Evolutionary conservation across 768 basidiomycete species (phyloP).

Genomic region (Amyloporia xantha): DNA sequence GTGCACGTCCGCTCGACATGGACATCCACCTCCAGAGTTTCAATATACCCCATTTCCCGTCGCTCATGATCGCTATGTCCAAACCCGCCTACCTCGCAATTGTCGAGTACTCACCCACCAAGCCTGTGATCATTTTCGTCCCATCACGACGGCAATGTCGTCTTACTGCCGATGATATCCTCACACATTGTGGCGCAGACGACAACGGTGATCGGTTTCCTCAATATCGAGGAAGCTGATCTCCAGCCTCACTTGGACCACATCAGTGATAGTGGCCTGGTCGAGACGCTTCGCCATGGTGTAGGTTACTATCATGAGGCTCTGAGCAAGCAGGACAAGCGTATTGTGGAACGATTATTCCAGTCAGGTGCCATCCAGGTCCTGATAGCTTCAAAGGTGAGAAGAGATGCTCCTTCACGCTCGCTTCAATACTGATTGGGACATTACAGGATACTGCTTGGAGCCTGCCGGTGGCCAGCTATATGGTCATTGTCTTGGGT

Average conservation of each 20-base stretch:
- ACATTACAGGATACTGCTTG: constrained; percentile 80
- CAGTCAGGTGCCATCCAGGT: constrained; percentile 93
- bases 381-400: constrained; percentile 86
- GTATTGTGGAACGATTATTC: constrained; percentile 88
- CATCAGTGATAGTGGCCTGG: constrained; percentile 65
- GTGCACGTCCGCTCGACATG: constrained; percentile 94
- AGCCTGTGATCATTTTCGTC: constrained; percentile 90
- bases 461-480: constrained; percentile 88
- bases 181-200: constrained; percentile 85
- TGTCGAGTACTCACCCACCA: constrained; percentile 75
- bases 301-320: constrained; percentile 97
- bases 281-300: constrained; percentile 80
- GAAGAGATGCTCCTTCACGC: not conserved
- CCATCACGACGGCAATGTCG: constrained; percentile 90
- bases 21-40: constrained; percentile 97
- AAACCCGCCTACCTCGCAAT: constrained; percentile 96
- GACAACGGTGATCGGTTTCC: constrained; percentile 78
- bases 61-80: constrained; percentile 98
- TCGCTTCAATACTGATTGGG: not conserved
- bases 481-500: constrained; percentile 99
- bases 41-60: constrained; percentile 95
- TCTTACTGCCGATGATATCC: constrained; percentile 86
- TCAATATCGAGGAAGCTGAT: constrained; percentile 80
- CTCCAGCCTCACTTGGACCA: constrained; percentile 86
- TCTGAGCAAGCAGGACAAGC: constrained; percentile 84